Base-by-base conservation (phyloP, 176 grass and related monocot genomes). In the Olyra latifolia region DNA sequence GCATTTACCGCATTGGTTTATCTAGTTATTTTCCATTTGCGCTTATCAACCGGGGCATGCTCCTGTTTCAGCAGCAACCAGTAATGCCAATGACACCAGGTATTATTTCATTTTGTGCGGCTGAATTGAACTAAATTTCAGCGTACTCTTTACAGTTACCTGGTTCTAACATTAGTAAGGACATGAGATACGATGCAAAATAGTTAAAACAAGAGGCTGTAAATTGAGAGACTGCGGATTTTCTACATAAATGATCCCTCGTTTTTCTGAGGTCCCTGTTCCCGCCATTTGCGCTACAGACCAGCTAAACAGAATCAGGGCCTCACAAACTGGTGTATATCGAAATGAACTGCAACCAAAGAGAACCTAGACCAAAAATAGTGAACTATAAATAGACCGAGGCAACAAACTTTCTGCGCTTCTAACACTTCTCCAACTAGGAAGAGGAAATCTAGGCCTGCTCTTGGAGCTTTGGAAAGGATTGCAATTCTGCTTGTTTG, bases 321-420 rank as follows among this genome's bases (percentile, higher is more conserved):
- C 82, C 82, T 76, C 55, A 47, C 82, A 49, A 89, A 76, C 56
- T 56, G 82, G 25, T 69, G 32, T 43, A 32, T 74, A 20, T 64
- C 44, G 20, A 75, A 79, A 80, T 71, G 62, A 81, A 65, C 29
- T 43, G 29, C 27, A 81, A 64, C 58, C 64, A 81, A 73, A 39
- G 56, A 55, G 28, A 71, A 23, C 17, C 49, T 81, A 77, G n/a
- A 77, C 57, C 81, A 45, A 72, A 72, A 85, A 89, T 85, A 85
- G 77, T 56, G 35, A 43, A n/a, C 87, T 85, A 85, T 89, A 66
- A 85, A 81, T 89, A 89, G 87, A 82, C 77, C 12, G 42, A 48
- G 20, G 65, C n/a, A 65, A 77, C 82, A 16, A 67, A 65, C 56
- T 64, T 77, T 43, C 28, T 66, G 82, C 47, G 47, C 65, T 89